These are phyloP conservation scores for Globisporangium uncinulatum DNA, from an alignment of 352 stramenopile species.

Conservation along the genomic window DNA sequence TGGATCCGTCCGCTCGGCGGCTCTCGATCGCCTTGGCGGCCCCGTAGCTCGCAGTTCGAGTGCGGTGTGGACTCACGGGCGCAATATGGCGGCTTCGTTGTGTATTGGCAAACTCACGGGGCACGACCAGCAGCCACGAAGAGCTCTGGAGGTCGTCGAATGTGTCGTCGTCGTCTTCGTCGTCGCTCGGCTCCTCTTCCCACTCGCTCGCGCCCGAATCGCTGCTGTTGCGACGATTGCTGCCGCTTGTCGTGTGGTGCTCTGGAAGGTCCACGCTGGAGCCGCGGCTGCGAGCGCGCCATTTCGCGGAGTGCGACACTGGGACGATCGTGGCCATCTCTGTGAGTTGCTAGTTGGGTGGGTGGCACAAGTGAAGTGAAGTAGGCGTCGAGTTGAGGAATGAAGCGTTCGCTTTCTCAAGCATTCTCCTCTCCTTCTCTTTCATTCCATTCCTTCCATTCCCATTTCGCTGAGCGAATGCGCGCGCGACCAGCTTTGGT, in stretches of 20 bases:
- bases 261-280: conserved; percentile 30
- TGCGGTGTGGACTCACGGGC: background rate
- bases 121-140: conserved; percentile 41
- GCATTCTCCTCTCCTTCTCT: too few relatives aligned
- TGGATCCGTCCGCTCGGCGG: conserved; percentile 2
- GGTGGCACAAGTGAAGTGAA: background rate
- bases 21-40: conserved; percentile 8
- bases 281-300: conserved; percentile 45
- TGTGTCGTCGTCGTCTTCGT: conserved; percentile 23
- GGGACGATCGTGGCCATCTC: conserved; percentile 51
- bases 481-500: background rate
- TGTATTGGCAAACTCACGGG: conserved; percentile 23
- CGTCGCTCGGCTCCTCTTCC: conserved; percentile 12
- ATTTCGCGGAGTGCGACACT: conserved; percentile 47
- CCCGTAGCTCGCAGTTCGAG: background rate
- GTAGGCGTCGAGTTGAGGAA: background rate
- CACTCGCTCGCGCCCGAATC: conserved; percentile 6
- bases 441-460: too few relatives aligned
- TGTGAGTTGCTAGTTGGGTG: background rate
- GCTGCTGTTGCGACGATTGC: background rate
- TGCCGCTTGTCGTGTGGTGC: conserved; percentile 4
- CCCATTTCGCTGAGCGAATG: too few relatives aligned
- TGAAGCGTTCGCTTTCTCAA: background rate
- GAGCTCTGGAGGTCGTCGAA: conserved; percentile 33
- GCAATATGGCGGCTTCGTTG: background rate